These are phyloP conservation scores for Kondoa malvinella DNA, from an alignment of 768 basidiomycete species.

Conservation along the genomic window DNA sequence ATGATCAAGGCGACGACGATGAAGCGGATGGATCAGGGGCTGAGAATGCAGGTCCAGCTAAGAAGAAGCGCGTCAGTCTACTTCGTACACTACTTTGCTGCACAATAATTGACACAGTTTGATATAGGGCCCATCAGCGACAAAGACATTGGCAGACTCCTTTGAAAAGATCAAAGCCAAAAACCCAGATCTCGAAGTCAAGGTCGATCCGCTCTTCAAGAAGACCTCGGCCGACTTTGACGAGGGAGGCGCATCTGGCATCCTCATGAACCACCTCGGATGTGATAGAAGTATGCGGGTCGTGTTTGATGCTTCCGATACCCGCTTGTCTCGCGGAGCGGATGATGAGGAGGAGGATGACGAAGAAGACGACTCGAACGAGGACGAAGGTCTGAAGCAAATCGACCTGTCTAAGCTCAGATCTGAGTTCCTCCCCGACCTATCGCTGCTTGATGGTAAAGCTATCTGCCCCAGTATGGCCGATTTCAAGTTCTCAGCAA, in stretches of 20 bases:
- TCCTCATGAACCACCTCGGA: slow-evolving; percentile 92
- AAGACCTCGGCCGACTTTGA: slow-evolving; percentile 98
- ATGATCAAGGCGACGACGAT: slow-evolving; percentile 45
- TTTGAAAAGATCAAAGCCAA: slow-evolving; percentile 65
- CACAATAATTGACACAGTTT: background rate
- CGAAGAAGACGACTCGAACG: slow-evolving; percentile 53
- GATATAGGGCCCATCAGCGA: slow-evolving; percentile 6
- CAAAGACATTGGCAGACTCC: slow-evolving; percentile 73
- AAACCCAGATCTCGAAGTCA: slow-evolving; percentile 87
- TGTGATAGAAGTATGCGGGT: slow-evolving; percentile 68
- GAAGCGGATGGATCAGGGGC: slow-evolving; percentile 48
- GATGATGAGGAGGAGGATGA: slow-evolving; percentile 46
- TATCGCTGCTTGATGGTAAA: slow-evolving; percentile 46
- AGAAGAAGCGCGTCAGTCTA: slow-evolving; percentile 8
- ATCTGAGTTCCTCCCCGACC: slow-evolving; percentile 53
- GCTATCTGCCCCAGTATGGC: slow-evolving; percentile 66
- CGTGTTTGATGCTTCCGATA: slow-evolving; percentile 91
- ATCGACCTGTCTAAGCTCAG: slow-evolving; percentile 24
- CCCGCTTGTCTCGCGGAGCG: slow-evolving; percentile 45
- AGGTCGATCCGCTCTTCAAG: slow-evolving; percentile 87
- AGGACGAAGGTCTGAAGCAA: slow-evolving; percentile 36
- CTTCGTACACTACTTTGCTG: background rate
- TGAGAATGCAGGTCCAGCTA: slow-evolving; percentile 12
- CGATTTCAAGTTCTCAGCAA: slow-evolving; percentile 51
- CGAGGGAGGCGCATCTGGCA: slow-evolving; percentile 86